Base-by-base conservation (phyloP, 2,329 filamentous ascomycete species). In the Diaporthe capsici region DNA sequence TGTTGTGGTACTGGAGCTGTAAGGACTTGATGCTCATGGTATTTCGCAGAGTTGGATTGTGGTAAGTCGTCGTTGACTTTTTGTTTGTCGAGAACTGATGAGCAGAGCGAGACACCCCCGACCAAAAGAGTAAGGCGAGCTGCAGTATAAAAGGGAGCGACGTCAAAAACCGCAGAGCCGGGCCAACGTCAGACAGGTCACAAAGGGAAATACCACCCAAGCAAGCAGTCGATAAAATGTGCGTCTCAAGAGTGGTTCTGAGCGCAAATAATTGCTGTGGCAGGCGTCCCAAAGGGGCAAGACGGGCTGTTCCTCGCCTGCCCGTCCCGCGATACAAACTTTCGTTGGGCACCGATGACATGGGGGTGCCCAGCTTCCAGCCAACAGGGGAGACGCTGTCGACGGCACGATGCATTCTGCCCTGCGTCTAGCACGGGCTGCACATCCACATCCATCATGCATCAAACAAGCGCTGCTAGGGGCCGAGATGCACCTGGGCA, bases 291-390 rank as follows among this genome's bases (percentile, higher is more conserved):
- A 55, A 55, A 73, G 37, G 28, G 75, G 68, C n/a, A 68, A 75
- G 73, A 57, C 58, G 44, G 37, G 39, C 53, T 47, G 49, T 37
- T 34, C 65, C 42, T 49, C 49, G 72, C 65, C 67, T 67, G 42
- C 67, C 65, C 25, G 31, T 75, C 58, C 67, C 72, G 65, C 55
- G 67, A 58, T 37, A 67, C 73, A 61, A 72, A 65, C 61, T 34
- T 68, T 68, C 70, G 75, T 76, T 76, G 75, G 75, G 75, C 75
- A 76, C 65, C 75, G 74, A 76, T 28, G 60, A 75, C 75, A 72
- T 71, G 57, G 49, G 73, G 22, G 49, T 55, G 60, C 71, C 58
- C 71, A 73, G 71, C 58, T 58, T 42, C 37, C 73, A 75, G 57
- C 73, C 75, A 75, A 75, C 75, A 75, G 75, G 75, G 75, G 70